These are phyloP conservation scores for Trametes sanguinea DNA, from an alignment of 768 basidiomycete species.

Conservation along the genomic window DNA sequence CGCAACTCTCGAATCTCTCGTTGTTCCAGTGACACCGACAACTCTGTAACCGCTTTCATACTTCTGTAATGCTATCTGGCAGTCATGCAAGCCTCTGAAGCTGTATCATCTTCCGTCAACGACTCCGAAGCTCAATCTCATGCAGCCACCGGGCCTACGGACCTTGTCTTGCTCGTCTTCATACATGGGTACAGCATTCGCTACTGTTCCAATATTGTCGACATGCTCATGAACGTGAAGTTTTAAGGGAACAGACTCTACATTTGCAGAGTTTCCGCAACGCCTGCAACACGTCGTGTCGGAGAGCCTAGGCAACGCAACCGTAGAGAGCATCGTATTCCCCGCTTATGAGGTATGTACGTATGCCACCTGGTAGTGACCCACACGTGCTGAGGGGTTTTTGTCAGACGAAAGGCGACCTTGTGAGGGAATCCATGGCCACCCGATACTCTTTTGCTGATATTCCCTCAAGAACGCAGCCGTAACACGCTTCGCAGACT, in stretches of 20 bases:
- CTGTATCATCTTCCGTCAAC: not conserved
- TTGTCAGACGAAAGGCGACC: conserved; percentile 80
- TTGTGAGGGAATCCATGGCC: conserved; percentile 50
- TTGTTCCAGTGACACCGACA: not conserved
- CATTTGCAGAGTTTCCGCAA: conserved; percentile 78
- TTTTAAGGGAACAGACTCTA: conserved; percentile 65
- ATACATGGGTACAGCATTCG: conserved; percentile 68
- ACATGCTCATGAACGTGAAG: conserved; percentile 28
- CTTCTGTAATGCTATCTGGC: not conserved
- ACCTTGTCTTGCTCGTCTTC: conserved; percentile 69
- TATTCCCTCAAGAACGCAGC: conserved; percentile 61
- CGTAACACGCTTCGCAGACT: conserved; percentile 84
- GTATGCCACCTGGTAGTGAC: not conserved
- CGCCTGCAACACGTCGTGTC: conserved; percentile 76
- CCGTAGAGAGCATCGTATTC: conserved; percentile 78
- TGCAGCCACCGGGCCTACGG: conserved; percentile 28
- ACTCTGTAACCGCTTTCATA: not conserved
- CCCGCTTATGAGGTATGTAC: conserved; percentile 79
- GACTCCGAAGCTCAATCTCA: not conserved
- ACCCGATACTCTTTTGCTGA: no score
- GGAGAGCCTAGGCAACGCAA: conserved; percentile 56
- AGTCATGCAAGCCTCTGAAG: conserved; percentile 10
- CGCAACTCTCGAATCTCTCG: not conserved
- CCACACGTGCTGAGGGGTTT: not conserved
- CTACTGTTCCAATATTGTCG: not conserved